Conservation (phyloP, 768 basidiomycete species). For the Serendipita sp. region DNA sequence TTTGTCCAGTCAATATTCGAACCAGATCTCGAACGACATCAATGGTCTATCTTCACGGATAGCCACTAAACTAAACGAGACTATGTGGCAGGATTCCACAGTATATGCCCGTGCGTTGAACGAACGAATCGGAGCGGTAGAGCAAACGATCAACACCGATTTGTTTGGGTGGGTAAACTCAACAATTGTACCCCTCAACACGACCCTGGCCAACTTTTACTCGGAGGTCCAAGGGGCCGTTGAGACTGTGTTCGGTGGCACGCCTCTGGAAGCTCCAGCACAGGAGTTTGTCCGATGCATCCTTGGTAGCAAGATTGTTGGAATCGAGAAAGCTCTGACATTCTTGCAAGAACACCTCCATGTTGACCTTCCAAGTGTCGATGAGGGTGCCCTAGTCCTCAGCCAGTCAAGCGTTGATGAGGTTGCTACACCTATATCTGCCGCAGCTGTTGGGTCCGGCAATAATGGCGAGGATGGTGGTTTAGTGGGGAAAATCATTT, state of each 20-base stretch:
- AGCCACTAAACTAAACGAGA: slow-evolving; percentile 58
- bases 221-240: slow-evolving; percentile 67
- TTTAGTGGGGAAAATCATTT: slow-evolving; percentile 56
- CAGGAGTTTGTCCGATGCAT: slow-evolving; percentile 82
- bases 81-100: slow-evolving; percentile 68
- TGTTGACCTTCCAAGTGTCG: slow-evolving; percentile 64
- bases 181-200: slow-evolving; percentile 77
- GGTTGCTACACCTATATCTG: slow-evolving; percentile 59
- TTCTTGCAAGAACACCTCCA: slow-evolving; percentile 82
- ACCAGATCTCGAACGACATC: slow-evolving; percentile 42
- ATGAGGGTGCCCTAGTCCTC: slow-evolving; percentile 59
- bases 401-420: slow-evolving; percentile 59
- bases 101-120: slow-evolving; percentile 71
- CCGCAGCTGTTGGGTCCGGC: slow-evolving; percentile 46
- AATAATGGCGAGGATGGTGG: slow-evolving; percentile 41
- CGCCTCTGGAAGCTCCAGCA: slow-evolving; percentile 63
- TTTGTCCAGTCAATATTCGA: slow-evolving; percentile 50
- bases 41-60: slow-evolving; percentile 57
- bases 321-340: slow-evolving; percentile 73
- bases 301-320: slow-evolving; percentile 79
- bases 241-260: slow-evolving; percentile 64
- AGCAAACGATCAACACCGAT: slow-evolving; percentile 67
- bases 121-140: slow-evolving; percentile 45
- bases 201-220: slow-evolving; percentile 77
- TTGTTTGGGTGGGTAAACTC: slow-evolving; percentile 92